Conservation (phyloP, 345 rosid genomes). For the Murraya paniculata region DNA sequence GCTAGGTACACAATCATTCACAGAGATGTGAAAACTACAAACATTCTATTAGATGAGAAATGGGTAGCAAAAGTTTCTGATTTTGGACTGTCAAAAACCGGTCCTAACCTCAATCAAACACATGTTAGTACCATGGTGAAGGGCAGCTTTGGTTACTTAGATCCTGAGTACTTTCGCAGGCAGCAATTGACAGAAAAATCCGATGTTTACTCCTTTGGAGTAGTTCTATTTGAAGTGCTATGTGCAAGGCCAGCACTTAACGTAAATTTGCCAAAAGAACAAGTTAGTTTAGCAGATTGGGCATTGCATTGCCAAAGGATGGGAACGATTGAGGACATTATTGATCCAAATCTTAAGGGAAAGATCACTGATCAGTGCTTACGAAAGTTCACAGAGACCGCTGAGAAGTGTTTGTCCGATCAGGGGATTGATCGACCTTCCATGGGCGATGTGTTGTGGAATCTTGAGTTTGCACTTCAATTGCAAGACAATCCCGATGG, state of each 20-base stretch:
- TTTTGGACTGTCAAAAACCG: constrained; percentile 61
- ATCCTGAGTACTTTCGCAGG: constrained; percentile 62
- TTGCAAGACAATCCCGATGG: constrained; percentile 45
- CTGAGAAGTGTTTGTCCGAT: constrained; percentile 67
- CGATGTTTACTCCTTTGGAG: constrained; percentile 74
- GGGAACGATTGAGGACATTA: constrained; percentile 36
- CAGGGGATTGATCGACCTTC: constrained; percentile 64
- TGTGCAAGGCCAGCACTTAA: constrained; percentile 52
- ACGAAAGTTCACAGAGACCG: constrained; percentile 60
- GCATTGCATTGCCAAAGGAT: constrained; percentile 36
- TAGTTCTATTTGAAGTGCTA: constrained; percentile 58
- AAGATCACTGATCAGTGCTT: constrained; percentile 52
- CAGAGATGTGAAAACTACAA: constrained; percentile 73
- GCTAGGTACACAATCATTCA: constrained; percentile 62
- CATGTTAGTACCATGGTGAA: constrained; percentile 64
- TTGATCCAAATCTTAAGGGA: constrained; percentile 54
- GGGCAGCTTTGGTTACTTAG: constrained; percentile 69
- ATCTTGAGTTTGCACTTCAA: constrained; percentile 68
- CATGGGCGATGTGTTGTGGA: constrained; percentile 87
- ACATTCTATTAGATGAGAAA: constrained; percentile 57
- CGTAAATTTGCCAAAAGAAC: constrained; percentile 44
- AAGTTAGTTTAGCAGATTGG: constrained; percentile 67
- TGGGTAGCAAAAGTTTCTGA: constrained; percentile 73
- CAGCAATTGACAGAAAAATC: constrained; percentile 66
- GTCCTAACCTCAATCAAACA: constrained; percentile 44